Base-by-base conservation (phyloP, 225 moss, liverwort and hornwort species). In the Climacium dendroides region DNA sequence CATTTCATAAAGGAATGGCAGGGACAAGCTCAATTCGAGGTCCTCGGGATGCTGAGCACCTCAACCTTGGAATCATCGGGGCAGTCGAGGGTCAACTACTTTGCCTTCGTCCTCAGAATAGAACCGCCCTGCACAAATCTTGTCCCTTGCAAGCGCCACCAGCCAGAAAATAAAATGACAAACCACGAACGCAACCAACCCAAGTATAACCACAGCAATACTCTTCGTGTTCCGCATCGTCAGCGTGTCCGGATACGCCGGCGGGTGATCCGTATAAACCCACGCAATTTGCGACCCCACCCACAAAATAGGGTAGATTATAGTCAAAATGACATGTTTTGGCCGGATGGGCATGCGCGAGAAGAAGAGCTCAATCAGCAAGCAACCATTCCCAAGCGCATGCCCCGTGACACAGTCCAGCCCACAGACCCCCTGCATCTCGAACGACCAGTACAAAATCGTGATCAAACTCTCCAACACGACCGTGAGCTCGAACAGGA, bases 391-490 rank as follows among this genome's bases (percentile, higher is more conserved):
- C 2, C 81, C 92, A 1, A 92, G 88, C 1, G 84, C 92, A 28
- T 92, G 92, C 23, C 90, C 90, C 15, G 92, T 90, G 58, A 92
- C 89, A 72, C 92, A 92, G 32, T 65, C 52, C 6, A 90, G 28
- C 5, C 35, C n/a, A 39, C 92, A 90, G 19, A 19, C 1, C 0
- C 64, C 83, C 10, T 63, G 43, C 11, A 16, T 23, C 88, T 92
- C 92, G 52, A 92, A 90, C 54, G 74, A 53, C 92, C 92, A 92
- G 90, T 90, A 92, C 13, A 92, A 88, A 65, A 92, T 92, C 50
- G 92, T 92, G 72, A 92, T 92, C 57, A 92, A 55, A 17, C 80
- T 92, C 50, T 88, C 88, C 55, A 92, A 20, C 13, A 86, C 88
- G 19, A 92, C 45, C 45, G 80, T 18, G 29, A 92, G 71, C 48